A percentile compares a stretch with the other conserved stretches of the same genome.
Evolutionary conservation across 2,329 filamentous ascomycete species (phyloP).

Genomic region (Allantophomopsis cytisporea): DNA sequence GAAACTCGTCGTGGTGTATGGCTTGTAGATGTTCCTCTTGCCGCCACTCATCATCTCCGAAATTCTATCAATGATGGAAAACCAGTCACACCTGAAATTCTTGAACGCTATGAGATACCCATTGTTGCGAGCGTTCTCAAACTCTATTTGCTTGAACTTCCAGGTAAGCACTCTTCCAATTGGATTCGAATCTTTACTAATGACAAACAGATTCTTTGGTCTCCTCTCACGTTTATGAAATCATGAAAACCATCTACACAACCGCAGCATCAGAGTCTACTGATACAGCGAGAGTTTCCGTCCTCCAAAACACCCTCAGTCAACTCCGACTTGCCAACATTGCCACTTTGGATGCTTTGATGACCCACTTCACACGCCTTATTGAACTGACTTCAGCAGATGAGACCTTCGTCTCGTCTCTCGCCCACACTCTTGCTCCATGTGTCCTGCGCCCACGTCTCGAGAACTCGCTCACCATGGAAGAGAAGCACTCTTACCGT

Average conservation of each 20-base stretch:
- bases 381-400: constrained; percentile 96
- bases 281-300: constrained; percentile 70
- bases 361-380: constrained; percentile 93
- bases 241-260: constrained; percentile 92
- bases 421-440: constrained; percentile 65
- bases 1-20: constrained; percentile 86
- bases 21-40: constrained; percentile 82
- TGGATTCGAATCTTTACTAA: constrained; percentile 8
- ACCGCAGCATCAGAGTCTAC: constrained; percentile 64
- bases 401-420: constrained; percentile 63
- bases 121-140: constrained; percentile 89
- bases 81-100: constrained; percentile 56
- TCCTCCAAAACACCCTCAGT: constrained; percentile 89
- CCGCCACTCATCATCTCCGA: constrained; percentile 74
- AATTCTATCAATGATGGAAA: constrained; percentile 79
- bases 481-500: constrained; percentile 85
- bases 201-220: constrained; percentile 71
- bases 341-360: constrained; percentile 93
- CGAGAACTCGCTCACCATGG: constrained; percentile 85
- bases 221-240: constrained; percentile 96
- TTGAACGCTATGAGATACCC: constrained; percentile 85
- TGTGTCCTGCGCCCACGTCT: constrained; percentile 79
- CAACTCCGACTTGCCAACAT: constrained; percentile 95
- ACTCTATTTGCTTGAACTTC: constrained; percentile 87
- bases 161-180: constrained; percentile 43